These are phyloP conservation scores for Balansia obtecta DNA, from an alignment of 2,329 filamentous ascomycete species.

Conservation along the genomic window DNA sequence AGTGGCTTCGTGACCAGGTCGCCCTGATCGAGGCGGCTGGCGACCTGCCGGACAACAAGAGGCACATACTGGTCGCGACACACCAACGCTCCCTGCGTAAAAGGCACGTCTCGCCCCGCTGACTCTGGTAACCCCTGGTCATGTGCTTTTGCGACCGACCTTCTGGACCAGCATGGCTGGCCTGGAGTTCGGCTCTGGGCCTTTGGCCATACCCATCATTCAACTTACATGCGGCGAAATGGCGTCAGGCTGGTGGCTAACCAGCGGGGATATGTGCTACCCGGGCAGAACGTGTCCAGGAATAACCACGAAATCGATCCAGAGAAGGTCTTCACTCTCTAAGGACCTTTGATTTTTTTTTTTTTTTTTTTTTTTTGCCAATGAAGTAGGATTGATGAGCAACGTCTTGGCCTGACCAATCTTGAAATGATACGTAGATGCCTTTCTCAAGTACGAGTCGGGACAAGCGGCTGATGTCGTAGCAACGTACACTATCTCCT, in stretches of 20 bases:
- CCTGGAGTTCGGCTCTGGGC: constrained; percentile 26
- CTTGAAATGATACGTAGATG: too few relatives aligned
- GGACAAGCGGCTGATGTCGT: too few relatives aligned
- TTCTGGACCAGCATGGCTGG: constrained; percentile 18
- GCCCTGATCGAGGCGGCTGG: constrained; percentile 9
- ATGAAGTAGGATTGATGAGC: too few relatives aligned
- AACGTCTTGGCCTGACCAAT: too few relatives aligned
- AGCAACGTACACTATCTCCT: too few relatives aligned
- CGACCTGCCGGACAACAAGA: neutral
- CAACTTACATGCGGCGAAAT: constrained; percentile 19
- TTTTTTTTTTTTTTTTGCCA: too few relatives aligned
- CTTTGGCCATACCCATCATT: constrained; percentile 37
- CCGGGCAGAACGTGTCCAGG: too few relatives aligned
- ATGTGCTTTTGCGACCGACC: constrained; percentile 40
- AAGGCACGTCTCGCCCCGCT: constrained; percentile 34
- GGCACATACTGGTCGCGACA: constrained; percentile 35
- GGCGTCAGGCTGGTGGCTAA: constrained; percentile 28
- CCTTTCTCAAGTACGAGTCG: too few relatives aligned
- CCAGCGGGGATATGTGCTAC: constrained; percentile 13
- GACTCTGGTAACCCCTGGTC: constrained; percentile 32
- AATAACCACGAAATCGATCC: too few relatives aligned
- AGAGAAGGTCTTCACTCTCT: too few relatives aligned
- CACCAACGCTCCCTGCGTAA: constrained; percentile 44
- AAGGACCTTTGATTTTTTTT: too few relatives aligned
- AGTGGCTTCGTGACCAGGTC: constrained; percentile 23